Evolutionary conservation across 306 rosid genomes (phyloP).

Genomic region (Begonia loranthoides): DNA sequence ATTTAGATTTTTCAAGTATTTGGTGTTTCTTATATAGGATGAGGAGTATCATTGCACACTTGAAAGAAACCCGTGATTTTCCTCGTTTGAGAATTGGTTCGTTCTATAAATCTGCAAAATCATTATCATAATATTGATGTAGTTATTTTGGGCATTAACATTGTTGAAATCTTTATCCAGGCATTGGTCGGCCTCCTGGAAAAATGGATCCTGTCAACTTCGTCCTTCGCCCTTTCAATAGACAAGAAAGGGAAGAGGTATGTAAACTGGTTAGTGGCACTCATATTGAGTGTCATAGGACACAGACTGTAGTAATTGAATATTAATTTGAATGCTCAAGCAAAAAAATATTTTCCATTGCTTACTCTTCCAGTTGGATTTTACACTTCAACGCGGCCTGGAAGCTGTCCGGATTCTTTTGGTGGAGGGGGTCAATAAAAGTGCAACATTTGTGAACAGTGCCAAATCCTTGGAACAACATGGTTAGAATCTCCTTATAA

Average conservation of each 20-base stretch:
- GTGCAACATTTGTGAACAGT: constrained; percentile 40
- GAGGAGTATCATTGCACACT: constrained; percentile 75
- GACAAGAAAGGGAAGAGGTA: constrained; percentile 75
- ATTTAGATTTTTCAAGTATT: no score
- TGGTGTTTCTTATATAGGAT: constrained; percentile 44
- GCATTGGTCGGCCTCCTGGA: constrained; percentile 50
- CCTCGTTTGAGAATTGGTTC: constrained; percentile 79
- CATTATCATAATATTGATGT: not conserved
- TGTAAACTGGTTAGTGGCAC: not conserved
- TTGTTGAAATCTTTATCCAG: constrained; percentile 11
- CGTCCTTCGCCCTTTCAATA: constrained; percentile 71
- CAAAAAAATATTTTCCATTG: not conserved
- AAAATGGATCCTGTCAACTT: constrained; percentile 61
- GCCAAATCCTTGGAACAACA: constrained; percentile 34
- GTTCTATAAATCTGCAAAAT: constrained; percentile 3
- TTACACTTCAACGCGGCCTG: constrained; percentile 55
- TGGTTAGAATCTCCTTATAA: constrained; percentile 14
- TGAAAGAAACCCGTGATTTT: constrained; percentile 60
- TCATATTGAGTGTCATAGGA: no score
- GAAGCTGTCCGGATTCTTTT: constrained; percentile 74
- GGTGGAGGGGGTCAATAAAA: constrained; percentile 72
- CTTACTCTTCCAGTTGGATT: constrained; percentile 44
- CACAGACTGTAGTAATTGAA: not conserved
- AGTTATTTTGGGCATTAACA: not conserved
- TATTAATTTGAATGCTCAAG: not conserved